A percentile compares a stretch with the other conserved stretches of the same genome.
Conservation (phyloP, 495 filamentous ascomycete genomes). For the Aspergillus sclerotiicarbonarius region DNA sequence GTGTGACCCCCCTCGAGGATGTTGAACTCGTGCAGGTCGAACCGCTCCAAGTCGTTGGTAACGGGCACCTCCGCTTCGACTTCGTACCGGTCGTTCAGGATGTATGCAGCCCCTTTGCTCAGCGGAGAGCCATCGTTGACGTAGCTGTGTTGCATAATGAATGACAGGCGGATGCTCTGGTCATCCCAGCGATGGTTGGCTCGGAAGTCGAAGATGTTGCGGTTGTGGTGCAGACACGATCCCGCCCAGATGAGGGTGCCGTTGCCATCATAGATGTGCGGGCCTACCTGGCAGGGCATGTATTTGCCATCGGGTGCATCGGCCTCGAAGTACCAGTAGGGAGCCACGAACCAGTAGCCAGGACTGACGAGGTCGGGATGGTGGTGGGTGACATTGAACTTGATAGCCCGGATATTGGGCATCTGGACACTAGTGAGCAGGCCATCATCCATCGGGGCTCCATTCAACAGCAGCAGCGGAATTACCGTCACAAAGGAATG, state of each 20-base stretch:
- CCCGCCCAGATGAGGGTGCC: slow-evolving; percentile 39
- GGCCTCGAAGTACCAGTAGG: slow-evolving; percentile 28
- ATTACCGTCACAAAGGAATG: background rate
- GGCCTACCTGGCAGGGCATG: slow-evolving; percentile 36
- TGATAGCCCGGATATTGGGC: slow-evolving; percentile 29
- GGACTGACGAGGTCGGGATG: slow-evolving; percentile 27
- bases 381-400: slow-evolving; percentile 29
- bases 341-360: slow-evolving; percentile 39
- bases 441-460: background rate
- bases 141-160: slow-evolving; percentile 36
- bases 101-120: slow-evolving; percentile 27
- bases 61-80: slow-evolving; percentile 35
- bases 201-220: slow-evolving; percentile 35
- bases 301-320: slow-evolving; percentile 27
- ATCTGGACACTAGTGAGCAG: slow-evolving; percentile 14
- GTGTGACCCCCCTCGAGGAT: slow-evolving; percentile 30
- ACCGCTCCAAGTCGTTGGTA: slow-evolving; percentile 29
- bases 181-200: slow-evolving; percentile 21
- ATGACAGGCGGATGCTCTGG: slow-evolving; percentile 34
- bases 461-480: too few relatives aligned
- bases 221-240: slow-evolving; percentile 26
- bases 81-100: slow-evolving; percentile 29
- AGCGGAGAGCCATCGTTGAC: slow-evolving; percentile 19
- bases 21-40: slow-evolving; percentile 49
- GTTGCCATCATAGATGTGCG: slow-evolving; percentile 37